Conservation (phyloP, 305 asterid genomes). For the Euphrasia arctica region DNA sequence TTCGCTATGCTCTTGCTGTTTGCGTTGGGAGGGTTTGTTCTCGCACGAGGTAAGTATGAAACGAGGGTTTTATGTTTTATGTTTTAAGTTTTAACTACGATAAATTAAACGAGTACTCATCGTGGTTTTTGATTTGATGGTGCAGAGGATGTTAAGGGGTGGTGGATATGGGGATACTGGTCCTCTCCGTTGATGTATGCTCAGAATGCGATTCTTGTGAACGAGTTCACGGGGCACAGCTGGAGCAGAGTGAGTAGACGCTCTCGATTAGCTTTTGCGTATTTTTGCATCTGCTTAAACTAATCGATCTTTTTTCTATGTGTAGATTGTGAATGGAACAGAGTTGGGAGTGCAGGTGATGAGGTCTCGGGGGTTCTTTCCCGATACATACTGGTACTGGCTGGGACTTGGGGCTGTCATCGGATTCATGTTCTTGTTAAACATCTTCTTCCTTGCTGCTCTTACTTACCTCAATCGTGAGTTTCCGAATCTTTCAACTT, state of each 20-base stretch:
- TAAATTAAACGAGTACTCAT: constrained; percentile 1
- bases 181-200: constrained; percentile 65
- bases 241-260: constrained; percentile 42
- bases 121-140: constrained; percentile 1
- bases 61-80: no score
- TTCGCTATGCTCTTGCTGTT: constrained; percentile 47
- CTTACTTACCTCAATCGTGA: constrained; percentile 60
- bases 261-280: neutral
- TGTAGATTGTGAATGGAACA: constrained; percentile 29
- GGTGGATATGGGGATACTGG: constrained; percentile 85
- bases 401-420: constrained; percentile 44
- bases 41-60: constrained; percentile 37
- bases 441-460: constrained; percentile 30
- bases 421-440: constrained; percentile 47
- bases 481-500: constrained; percentile 14
- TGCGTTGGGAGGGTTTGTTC: constrained; percentile 54
- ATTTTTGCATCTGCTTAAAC: neutral
- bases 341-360: constrained; percentile 35
- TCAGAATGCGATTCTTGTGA: constrained; percentile 53
- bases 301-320: neutral
- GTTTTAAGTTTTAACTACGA: no score
- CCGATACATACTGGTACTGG: constrained; percentile 55
- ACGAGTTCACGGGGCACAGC: constrained; percentile 52
- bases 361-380: constrained; percentile 42
- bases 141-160: constrained; percentile 47